Evolutionary conservation across 2,329 filamentous ascomycete genomes (phyloP).

Genomic region (Aureobasidium uvarum): DNA sequence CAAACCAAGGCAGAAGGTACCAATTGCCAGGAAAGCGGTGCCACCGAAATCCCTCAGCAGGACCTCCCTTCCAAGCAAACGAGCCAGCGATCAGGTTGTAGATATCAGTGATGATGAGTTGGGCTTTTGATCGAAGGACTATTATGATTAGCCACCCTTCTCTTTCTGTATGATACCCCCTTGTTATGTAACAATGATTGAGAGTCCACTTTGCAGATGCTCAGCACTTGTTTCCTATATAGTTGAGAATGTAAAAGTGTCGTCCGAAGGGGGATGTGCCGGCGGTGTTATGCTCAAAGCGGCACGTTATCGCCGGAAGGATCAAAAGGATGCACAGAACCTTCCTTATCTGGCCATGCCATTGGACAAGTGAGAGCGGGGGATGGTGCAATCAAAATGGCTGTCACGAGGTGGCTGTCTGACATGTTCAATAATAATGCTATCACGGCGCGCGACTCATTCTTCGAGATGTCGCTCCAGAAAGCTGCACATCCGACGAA

Average conservation of each 20-base stretch:
- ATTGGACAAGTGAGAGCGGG: slow-evolving; percentile 19
- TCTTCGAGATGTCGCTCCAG: not conserved
- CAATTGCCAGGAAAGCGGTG: not conserved
- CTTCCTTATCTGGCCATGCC: slow-evolving; percentile 6
- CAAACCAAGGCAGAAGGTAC: not conserved
- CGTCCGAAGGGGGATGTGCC: not conserved
- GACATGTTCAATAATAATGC: slow-evolving; percentile 11
- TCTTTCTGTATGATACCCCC: not conserved
- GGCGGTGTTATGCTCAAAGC: not conserved
- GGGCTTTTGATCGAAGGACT: not conserved
- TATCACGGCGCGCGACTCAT: not conserved
- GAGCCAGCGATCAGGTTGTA: not conserved
- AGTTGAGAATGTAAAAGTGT: not conserved
- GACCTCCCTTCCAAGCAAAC: not conserved
- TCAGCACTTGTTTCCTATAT: not conserved
- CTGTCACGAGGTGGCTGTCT: slow-evolving; percentile 21
- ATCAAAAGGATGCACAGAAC: slow-evolving; percentile 9
- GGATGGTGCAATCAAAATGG: slow-evolving; percentile 9
- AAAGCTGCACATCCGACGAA: not conserved
- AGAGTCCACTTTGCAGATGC: not conserved
- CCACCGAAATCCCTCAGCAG: not conserved
- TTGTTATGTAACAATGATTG: not conserved
- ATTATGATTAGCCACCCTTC: not conserved
- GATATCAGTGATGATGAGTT: slow-evolving; percentile 19
- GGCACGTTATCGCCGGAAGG: slow-evolving; percentile 10